These are phyloP conservation scores for Chytridium lagenaria DNA, from an alignment of 371 early-diverging fungal species.

Conservation along the genomic window DNA sequence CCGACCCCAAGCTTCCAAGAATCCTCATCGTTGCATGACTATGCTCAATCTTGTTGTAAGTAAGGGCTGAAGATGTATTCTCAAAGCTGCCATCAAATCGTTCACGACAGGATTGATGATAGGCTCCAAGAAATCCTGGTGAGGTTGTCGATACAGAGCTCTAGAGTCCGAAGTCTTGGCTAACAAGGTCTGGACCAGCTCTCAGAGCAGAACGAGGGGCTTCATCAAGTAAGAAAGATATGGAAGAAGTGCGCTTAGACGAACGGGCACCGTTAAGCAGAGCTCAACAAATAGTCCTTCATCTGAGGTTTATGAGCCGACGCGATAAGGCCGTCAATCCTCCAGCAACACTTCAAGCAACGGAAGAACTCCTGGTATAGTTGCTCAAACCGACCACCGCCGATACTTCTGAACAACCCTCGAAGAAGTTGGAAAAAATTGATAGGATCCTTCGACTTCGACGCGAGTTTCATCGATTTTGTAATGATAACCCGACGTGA, in stretches of 20 bases:
- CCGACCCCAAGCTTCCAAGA: slow-evolving; percentile 97
- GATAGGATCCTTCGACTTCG: slow-evolving; percentile 83
- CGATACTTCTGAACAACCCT: slow-evolving; percentile 90
- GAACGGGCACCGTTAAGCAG: slow-evolving; percentile 96
- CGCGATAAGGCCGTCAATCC: slow-evolving; percentile 85
- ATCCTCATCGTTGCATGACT: slow-evolving; percentile 91
- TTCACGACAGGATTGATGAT: slow-evolving; percentile 92
- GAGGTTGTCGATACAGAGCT: slow-evolving; percentile 97
- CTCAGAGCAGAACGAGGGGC: slow-evolving; percentile 94
- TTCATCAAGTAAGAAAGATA: slow-evolving; percentile 94
- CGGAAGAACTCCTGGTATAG: slow-evolving; percentile 94
- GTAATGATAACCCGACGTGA: slow-evolving; percentile 88
- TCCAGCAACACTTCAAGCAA: slow-evolving; percentile 82
- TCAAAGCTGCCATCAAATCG: slow-evolving; percentile 91
- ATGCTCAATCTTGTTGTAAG: slow-evolving; percentile 83
- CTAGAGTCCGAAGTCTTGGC: slow-evolving; percentile 96
- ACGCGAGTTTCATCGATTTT: slow-evolving; percentile 82
- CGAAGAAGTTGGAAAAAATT: slow-evolving; percentile 93
- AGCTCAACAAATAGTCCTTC: slow-evolving; percentile 78
- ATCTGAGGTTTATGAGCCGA: slow-evolving; percentile 82
- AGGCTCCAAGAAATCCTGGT: slow-evolving; percentile 97
- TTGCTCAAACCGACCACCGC: slow-evolving; percentile 75
- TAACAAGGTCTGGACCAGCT: slow-evolving; percentile 89
- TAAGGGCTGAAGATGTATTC: slow-evolving; percentile 86
- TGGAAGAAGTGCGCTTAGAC: slow-evolving; percentile 92